phyloP scores from a whole-genome alignment of 2,329 filamentous ascomycete species.

The Ophioceras dolichostomum region DNA sequence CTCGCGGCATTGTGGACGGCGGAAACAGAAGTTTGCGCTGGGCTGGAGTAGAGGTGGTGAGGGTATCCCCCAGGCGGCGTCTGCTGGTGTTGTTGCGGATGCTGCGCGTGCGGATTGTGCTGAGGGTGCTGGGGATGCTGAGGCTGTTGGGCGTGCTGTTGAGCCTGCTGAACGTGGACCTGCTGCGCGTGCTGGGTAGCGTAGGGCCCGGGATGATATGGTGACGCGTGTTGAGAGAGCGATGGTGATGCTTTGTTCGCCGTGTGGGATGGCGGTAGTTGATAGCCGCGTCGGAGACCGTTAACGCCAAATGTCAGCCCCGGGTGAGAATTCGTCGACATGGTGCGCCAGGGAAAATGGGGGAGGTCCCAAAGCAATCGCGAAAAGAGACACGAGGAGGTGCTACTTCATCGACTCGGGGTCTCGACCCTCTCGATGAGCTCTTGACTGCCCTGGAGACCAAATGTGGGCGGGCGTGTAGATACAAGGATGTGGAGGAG shows the following conservation, averaged over 20 bases:
- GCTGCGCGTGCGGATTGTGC: background rate
- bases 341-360: constrained; percentile 7
- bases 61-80: too few species aligned
- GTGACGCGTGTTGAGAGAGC: constrained; percentile 37
- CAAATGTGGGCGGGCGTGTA: constrained; percentile 5
- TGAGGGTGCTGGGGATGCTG: background rate
- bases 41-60: constrained; percentile 39
- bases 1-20: constrained; percentile 32
- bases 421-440: constrained; percentile 14
- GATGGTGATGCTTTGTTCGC: constrained; percentile 43
- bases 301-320: constrained; percentile 38
- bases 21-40: constrained; percentile 31
- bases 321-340: constrained; percentile 34
- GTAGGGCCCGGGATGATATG: constrained; percentile 42
- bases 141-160: too few species aligned
- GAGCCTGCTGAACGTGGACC: too few species aligned
- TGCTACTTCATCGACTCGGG: constrained; percentile 7
- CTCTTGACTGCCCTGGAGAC: constrained; percentile 5
- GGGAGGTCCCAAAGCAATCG: constrained; percentile 1
- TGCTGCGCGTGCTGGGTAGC: constrained; percentile 34
- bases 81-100: too few species aligned
- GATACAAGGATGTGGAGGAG: constrained; percentile 8
- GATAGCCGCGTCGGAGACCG: constrained; percentile 34
- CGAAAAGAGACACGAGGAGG: constrained; percentile 3
- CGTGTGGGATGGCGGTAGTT: constrained; percentile 34